phyloP scores from a whole-genome alignment of 106 monocot species.

The Allium cepa region DNA sequence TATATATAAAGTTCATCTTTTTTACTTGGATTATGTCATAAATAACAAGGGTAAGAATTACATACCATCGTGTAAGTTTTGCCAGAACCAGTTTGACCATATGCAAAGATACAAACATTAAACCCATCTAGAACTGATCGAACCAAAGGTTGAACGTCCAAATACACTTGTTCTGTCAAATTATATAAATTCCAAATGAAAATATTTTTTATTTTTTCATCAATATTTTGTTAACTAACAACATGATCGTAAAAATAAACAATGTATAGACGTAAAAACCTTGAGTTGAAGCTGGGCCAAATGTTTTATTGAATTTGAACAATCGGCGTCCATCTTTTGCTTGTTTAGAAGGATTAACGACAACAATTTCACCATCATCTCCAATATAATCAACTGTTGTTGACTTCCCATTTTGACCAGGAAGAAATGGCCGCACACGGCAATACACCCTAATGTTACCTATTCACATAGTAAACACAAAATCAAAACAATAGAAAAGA shows the following conservation, averaged over 20 bases:
- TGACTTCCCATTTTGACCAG: constrained; percentile 58
- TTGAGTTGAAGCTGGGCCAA: constrained; percentile 66
- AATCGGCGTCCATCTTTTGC: constrained; percentile 83
- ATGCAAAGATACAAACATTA: constrained; percentile 98
- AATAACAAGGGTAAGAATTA: neutral
- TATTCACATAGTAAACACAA: constrained; percentile 6
- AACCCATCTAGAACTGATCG: constrained; percentile 93
- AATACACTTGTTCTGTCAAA: constrained; percentile 67
- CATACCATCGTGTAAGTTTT: constrained; percentile 98
- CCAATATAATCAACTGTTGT: constrained; percentile 71
- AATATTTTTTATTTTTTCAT: too few species aligned
- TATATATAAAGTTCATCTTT: neutral
- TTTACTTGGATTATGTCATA: neutral
- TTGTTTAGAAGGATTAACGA: constrained; percentile 76
- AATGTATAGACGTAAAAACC: constrained; percentile 24
- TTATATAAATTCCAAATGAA: neutral
- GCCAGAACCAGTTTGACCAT: constrained; percentile 98
- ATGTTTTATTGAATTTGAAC: constrained; percentile 97
- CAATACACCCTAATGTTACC: constrained; percentile 98
- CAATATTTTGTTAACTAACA: too few species aligned
- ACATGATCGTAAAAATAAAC: too few species aligned
- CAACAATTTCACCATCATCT: constrained; percentile 76
- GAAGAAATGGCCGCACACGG: constrained; percentile 87
- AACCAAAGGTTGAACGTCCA: constrained; percentile 82
- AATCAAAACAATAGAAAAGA: neutral